A percentile compares a stretch with the other conserved stretches of the same genome.
These are phyloP conservation scores for Phaeodactylum tricornutum DNA, from an alignment of 108 stramenopile genomes.

Conservation along the genomic window DNA sequence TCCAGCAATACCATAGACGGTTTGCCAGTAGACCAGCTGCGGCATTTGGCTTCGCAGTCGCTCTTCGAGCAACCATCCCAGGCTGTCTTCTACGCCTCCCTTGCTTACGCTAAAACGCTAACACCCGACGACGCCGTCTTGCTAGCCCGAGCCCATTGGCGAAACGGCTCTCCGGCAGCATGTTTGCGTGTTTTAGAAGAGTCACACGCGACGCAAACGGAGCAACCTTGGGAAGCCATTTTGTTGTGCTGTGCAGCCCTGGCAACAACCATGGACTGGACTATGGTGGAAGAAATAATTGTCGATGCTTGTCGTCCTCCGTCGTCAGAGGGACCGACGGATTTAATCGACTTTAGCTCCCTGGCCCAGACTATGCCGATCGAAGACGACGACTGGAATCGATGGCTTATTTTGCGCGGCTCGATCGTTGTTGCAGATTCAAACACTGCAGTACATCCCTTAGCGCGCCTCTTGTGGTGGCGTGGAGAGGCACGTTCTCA, in stretches of 20 bases:
- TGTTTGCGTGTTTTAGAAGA: slow-evolving; percentile 25
- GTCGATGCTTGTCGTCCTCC: slow-evolving; percentile 21
- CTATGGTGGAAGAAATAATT: slow-evolving; percentile 20
- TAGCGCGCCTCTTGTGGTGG: slow-evolving; percentile 44
- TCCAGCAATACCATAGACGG: background rate
- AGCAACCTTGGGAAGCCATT: slow-evolving; percentile 17
- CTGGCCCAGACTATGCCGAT: background rate
- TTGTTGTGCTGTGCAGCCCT: slow-evolving; percentile 27
- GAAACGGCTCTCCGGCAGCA: slow-evolving; percentile 1
- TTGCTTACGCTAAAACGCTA: slow-evolving; percentile 46
- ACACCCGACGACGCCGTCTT: slow-evolving; percentile 48
- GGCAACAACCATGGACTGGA: slow-evolving; percentile 28
- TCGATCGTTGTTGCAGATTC: slow-evolving; percentile 1
- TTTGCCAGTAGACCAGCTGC: background rate
- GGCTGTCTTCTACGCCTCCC: slow-evolving; percentile 53
- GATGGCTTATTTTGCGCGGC: slow-evolving; percentile 17
- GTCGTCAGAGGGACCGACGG: slow-evolving; percentile 3
- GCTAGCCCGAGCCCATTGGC: background rate
- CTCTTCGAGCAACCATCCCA: slow-evolving; percentile 20
- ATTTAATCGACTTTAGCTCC: background rate
- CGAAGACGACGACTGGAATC: slow-evolving; percentile 35
- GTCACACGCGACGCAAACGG: slow-evolving; percentile 4
- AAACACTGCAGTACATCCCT: slow-evolving; percentile 38
- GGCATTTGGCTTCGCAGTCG: background rate
- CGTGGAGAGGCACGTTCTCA: slow-evolving; percentile 55